phyloP scores from a whole-genome alignment of 495 filamentous ascomycete species.

The Cryomyces antarcticus region DNA sequence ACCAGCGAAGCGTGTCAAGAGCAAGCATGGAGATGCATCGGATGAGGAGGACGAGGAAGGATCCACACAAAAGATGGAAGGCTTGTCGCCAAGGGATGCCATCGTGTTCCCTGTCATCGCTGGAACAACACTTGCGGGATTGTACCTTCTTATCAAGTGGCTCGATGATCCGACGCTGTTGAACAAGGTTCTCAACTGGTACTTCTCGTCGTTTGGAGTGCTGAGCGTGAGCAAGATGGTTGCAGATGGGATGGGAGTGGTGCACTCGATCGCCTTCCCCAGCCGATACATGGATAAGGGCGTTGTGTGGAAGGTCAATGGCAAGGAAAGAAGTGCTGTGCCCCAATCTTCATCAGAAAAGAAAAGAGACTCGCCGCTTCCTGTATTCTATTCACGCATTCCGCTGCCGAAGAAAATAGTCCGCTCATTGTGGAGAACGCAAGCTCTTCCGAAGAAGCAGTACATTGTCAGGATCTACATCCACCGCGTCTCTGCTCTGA shows the following conservation, averaged over 20 bases:
- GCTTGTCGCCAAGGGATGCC: conserved; percentile 60
- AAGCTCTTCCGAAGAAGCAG: conserved; percentile 26
- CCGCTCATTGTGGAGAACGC: conserved; percentile 26
- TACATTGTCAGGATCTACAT: conserved; percentile 27
- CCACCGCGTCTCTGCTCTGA: conserved; percentile 23
- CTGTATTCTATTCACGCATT: conserved; percentile 24
- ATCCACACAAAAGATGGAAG: conserved; percentile 38
- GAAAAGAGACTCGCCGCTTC: conserved; percentile 26
- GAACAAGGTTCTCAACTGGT: conserved; percentile 67
- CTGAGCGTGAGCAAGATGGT: conserved; percentile 49
- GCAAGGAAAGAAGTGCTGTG: conserved; percentile 8
- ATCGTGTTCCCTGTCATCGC: conserved; percentile 74
- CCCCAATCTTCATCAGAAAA: conserved; percentile 4
- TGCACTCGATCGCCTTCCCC: conserved; percentile 56
- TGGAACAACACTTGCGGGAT: conserved; percentile 44
- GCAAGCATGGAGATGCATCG: conserved; percentile 17
- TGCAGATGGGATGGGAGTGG: conserved; percentile 43
- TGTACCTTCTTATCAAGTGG: conserved; percentile 84
- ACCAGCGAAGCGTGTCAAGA: conserved; percentile 23
- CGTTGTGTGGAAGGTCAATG: conserved; percentile 21
- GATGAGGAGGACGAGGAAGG: conserved; percentile 33
- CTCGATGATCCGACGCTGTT: conserved; percentile 60
- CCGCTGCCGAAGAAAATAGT: conserved; percentile 18
- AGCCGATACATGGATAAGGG: conserved; percentile 28
- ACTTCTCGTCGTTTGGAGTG: conserved; percentile 64